Percentiles rank a stretch among this genome's conserved stretches.
Conservation (phyloP, 2,329 filamentous ascomycete species). For the Trichoderma arundinaceum region DNA sequence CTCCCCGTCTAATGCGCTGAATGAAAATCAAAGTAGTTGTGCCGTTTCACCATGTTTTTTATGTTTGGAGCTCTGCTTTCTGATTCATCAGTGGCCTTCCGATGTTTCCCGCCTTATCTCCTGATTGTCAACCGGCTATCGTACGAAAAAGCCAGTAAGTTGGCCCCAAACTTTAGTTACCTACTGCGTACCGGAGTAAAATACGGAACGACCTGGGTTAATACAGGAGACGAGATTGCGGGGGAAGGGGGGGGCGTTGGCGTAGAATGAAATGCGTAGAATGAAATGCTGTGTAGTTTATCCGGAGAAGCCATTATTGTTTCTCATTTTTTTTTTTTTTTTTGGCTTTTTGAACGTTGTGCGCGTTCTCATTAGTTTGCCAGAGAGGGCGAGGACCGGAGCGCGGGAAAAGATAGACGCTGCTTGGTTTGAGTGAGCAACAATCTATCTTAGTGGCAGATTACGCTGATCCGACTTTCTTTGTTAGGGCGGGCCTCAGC, state of each 20-base stretch:
- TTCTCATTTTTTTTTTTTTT: background rate
- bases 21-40: no score
- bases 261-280: background rate
- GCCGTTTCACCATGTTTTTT: background rate
- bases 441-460: slow-evolving; percentile 13
- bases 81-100: slow-evolving; percentile 6
- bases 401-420: no score
- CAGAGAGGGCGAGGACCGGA: no score
- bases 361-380: no score
- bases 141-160: no score
- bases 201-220: background rate
- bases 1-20: no score
- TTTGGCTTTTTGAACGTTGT: no score
- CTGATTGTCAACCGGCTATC: slow-evolving; percentile 22
- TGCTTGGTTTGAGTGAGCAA: no score
- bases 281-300: background rate
- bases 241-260: background rate
- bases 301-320: slow-evolving; percentile 38
- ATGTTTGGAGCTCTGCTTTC: background rate
- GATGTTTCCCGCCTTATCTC: slow-evolving; percentile 27
- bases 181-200: background rate
- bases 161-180: no score
- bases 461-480: slow-evolving; percentile 7
- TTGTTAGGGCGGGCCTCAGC: slow-evolving; percentile 15
- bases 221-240: background rate